Evolutionary conservation across 768 basidiomycete genomes (phyloP).

Genomic region (Fibroporia radiculosa): DNA sequence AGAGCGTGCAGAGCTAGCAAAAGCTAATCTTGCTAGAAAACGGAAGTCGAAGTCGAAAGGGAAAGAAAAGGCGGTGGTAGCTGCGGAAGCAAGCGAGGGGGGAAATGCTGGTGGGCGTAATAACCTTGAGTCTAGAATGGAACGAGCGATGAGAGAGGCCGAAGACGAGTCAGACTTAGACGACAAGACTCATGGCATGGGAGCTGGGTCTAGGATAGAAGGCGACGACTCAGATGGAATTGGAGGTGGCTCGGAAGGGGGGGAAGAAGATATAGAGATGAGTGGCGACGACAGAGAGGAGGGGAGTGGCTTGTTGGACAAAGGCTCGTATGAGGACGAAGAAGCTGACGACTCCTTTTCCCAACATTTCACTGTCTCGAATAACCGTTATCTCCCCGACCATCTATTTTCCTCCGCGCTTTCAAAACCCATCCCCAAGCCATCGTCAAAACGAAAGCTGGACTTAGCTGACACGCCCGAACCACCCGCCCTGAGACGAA

Average conservation of each 20-base stretch:
- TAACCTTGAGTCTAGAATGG: slow-evolving; percentile 29
- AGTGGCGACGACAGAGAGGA: neutral
- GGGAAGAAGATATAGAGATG: slow-evolving; percentile 4
- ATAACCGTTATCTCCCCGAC: slow-evolving; percentile 53
- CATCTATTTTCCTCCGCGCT: slow-evolving; percentile 57
- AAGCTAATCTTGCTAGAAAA: neutral
- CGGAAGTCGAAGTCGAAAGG: slow-evolving; percentile 7
- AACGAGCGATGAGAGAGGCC: slow-evolving; percentile 35
- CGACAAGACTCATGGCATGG: too few relatives aligned
- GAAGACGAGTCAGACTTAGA: slow-evolving; percentile 21
- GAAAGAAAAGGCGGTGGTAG: slow-evolving; percentile 12
- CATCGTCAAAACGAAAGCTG: slow-evolving; percentile 7
- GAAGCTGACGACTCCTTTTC: slow-evolving; percentile 15
- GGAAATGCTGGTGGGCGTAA: slow-evolving; percentile 14
- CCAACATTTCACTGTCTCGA: slow-evolving; percentile 2
- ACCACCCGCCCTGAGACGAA: slow-evolving; percentile 16
- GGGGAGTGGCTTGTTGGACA: slow-evolving; percentile 3
- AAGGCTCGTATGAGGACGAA: slow-evolving; percentile 9
- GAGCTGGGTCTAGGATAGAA: too few relatives aligned
- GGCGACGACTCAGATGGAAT: slow-evolving; percentile 19
- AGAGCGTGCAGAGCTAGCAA: slow-evolving; percentile 30
- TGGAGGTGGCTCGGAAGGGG: slow-evolving; percentile 14
- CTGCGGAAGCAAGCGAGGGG: slow-evolving; percentile 10
- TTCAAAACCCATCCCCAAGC: slow-evolving; percentile 19
- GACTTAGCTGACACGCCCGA: slow-evolving; percentile 19